Percentiles rank a stretch among this genome's conserved stretches.
Evolutionary conservation across 768 basidiomycete species (phyloP).

Genomic region (Boletus subparvulus): DNA sequence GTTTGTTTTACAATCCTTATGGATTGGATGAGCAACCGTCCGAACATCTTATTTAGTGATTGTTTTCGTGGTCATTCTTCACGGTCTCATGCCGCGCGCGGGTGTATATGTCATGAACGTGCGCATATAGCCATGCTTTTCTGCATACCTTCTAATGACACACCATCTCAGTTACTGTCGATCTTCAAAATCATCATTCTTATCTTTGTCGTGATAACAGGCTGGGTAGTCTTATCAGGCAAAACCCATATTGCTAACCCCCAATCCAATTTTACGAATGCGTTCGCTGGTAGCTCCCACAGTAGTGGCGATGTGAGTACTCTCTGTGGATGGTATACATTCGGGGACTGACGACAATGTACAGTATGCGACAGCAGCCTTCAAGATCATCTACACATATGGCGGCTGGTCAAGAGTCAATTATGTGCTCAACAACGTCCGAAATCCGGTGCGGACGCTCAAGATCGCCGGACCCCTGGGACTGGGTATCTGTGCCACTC

Average conservation of each 20-base stretch:
- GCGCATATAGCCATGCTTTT: slow-evolving; percentile 4
- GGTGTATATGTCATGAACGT: slow-evolving; percentile 60
- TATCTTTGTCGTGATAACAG: slow-evolving; percentile 54
- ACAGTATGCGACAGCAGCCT: slow-evolving; percentile 60
- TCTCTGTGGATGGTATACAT: neutral
- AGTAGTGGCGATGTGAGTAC: slow-evolving; percentile 47
- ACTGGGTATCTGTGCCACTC: slow-evolving; percentile 47
- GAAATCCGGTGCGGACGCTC: slow-evolving; percentile 57
- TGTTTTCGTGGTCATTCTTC: slow-evolving; percentile 48
- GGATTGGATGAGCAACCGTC: no score
- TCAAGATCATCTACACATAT: slow-evolving; percentile 53
- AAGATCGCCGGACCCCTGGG: slow-evolving; percentile 64
- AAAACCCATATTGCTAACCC: slow-evolving; percentile 55
- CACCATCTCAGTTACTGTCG: slow-evolving; percentile 37
- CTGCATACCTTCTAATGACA: slow-evolving; percentile 13
- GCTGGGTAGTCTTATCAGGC: slow-evolving; percentile 61
- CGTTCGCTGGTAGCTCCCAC: slow-evolving; percentile 55
- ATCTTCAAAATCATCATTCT: slow-evolving; percentile 57
- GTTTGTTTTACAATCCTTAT: slow-evolving; percentile 25
- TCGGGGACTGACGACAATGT: neutral
- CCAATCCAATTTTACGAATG: slow-evolving; percentile 53
- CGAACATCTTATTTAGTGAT: slow-evolving; percentile 39
- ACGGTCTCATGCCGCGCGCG: slow-evolving; percentile 48
- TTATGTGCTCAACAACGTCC: slow-evolving; percentile 47
- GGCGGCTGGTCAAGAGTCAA: slow-evolving; percentile 57